Conservation (phyloP, 441 rosid species). For the Populus tomentosa region DNA sequence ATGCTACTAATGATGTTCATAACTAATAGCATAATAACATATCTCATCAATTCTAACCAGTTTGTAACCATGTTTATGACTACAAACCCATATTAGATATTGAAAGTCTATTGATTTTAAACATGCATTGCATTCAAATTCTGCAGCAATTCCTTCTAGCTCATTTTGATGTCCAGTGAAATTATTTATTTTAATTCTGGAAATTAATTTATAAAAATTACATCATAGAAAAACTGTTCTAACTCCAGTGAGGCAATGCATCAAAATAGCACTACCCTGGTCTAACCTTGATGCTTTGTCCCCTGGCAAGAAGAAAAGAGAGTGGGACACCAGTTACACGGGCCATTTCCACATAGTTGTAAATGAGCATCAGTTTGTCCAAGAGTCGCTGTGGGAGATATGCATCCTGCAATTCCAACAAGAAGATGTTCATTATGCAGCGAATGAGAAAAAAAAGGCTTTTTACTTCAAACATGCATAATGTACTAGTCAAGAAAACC, state of each 20-base stretch:
- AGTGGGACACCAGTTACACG: slow-evolving; percentile 98
- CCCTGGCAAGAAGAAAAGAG: slow-evolving; percentile 96
- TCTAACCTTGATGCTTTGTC: slow-evolving; percentile 92
- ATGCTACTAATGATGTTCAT: not conserved
- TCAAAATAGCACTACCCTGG: not conserved
- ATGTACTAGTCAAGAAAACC: not conserved
- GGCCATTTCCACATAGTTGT: slow-evolving; percentile 99
- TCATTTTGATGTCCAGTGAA: not conserved
- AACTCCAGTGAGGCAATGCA: not conserved
- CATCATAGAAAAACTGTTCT: not conserved
- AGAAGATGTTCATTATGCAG: slow-evolving; percentile 6
- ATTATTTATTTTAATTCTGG: not conserved
- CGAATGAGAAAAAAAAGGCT: not conserved
- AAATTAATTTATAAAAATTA: too few relatives aligned
- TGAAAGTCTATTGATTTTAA: not conserved
- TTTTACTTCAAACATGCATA: not conserved
- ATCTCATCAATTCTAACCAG: not conserved
- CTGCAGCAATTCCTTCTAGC: not conserved
- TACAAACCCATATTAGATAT: not conserved
- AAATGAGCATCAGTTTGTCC: slow-evolving; percentile 91
- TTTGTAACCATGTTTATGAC: not conserved
- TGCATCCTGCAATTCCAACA: slow-evolving; percentile 71
- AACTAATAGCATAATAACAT: not conserved
- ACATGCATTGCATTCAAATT: not conserved
- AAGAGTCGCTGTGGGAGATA: slow-evolving; percentile 97